These are phyloP conservation scores for Prorocentrum cordatum DNA, from an alignment of 169 alveolate genomes.

Conservation along the genomic window DNA sequence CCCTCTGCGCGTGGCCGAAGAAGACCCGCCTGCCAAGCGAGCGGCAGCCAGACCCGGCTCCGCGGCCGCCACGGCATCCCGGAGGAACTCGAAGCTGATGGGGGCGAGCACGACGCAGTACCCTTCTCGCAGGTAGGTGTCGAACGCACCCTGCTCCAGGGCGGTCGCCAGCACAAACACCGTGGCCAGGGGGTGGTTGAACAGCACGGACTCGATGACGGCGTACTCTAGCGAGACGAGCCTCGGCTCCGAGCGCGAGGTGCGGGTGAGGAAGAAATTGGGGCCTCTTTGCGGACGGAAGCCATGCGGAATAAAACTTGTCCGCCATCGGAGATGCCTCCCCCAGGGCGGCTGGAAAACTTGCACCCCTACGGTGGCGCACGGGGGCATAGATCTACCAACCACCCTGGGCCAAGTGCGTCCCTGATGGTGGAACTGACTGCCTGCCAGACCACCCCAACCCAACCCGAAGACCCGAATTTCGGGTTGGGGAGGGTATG, in stretches of 20 bases:
- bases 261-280: constrained; percentile 18
- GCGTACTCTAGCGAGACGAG: constrained; percentile 12
- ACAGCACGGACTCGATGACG: constrained; percentile 26
- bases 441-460: too few relatives aligned
- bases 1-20: background rate
- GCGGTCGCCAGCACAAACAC: background rate
- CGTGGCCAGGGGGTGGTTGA: background rate
- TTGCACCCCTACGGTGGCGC: too few relatives aligned
- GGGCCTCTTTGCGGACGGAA: too few relatives aligned
- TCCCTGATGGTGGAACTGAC: too few relatives aligned
- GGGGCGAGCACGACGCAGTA: constrained; percentile 30
- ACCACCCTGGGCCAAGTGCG: too few relatives aligned
- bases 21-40: background rate
- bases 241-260: constrained; percentile 4
- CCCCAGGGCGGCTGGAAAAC: too few relatives aligned
- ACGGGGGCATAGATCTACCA: too few relatives aligned
- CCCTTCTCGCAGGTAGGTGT: constrained; percentile 15
- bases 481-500: too few relatives aligned
- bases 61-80: constrained; percentile 1
- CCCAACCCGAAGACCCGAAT: too few relatives aligned
- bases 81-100: constrained; percentile 2
- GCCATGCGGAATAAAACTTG: too few relatives aligned
- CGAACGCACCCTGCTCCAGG: background rate
- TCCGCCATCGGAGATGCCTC: too few relatives aligned
- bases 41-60: background rate